These are phyloP conservation scores for Fusarium longipes DNA, from an alignment of 2,329 filamentous ascomycete genomes.

Conservation along the genomic window DNA sequence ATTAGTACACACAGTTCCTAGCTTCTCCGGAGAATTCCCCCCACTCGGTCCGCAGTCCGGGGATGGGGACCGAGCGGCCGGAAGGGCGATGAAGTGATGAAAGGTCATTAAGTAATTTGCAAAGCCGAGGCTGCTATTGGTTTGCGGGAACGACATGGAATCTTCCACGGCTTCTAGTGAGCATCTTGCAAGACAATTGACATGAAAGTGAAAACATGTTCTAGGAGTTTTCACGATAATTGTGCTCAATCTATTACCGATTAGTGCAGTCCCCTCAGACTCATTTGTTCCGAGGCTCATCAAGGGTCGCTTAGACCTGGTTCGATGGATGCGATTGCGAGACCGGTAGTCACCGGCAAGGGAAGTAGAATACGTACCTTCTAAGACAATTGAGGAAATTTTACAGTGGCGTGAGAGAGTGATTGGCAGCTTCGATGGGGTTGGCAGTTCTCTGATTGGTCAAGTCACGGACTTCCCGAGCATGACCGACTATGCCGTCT, in stretches of 20 bases:
- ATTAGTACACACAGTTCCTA: no score
- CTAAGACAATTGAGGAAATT: constrained; percentile 21
- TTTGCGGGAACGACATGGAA: constrained; percentile 12
- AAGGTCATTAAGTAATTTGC: constrained; percentile 39
- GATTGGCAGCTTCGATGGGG: constrained; percentile 25
- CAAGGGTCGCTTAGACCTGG: constrained; percentile 5
- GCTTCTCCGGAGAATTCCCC: constrained; percentile 14
- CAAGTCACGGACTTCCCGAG: constrained; percentile 34
- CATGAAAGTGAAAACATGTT: background rate
- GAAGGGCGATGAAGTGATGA: constrained; percentile 1
- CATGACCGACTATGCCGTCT: constrained; percentile 40
- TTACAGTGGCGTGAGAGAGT: constrained; percentile 23
- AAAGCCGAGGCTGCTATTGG: constrained; percentile 48
- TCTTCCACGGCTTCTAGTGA: constrained; percentile 10
- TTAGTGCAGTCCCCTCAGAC: background rate
- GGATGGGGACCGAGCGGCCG: constrained; percentile 19
- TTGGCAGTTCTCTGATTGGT: constrained; percentile 18
- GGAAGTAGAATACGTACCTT: no score
- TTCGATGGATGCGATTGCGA: constrained; percentile 22
- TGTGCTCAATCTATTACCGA: background rate
- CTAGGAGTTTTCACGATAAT: background rate
- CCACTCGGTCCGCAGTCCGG: constrained; percentile 28
- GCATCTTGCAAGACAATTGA: background rate
- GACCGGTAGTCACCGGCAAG: constrained; percentile 29
- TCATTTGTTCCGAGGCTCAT: constrained; percentile 11